These are phyloP conservation scores for Boletus patriciae DNA, from an alignment of 768 basidiomycete species.

Conservation along the genomic window DNA sequence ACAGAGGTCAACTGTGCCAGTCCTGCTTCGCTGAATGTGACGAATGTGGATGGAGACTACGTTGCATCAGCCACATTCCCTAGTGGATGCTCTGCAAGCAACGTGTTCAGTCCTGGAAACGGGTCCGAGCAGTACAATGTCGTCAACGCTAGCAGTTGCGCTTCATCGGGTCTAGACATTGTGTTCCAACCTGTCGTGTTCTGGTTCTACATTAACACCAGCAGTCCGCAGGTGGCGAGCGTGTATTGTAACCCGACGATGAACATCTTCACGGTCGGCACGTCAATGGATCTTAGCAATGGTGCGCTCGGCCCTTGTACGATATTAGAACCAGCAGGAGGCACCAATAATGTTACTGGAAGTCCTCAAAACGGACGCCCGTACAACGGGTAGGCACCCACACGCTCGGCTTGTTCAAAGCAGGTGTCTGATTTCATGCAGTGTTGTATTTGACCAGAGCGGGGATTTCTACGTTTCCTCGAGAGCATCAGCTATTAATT, in stretches of 20 bases:
- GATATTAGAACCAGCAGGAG: conserved; percentile 26
- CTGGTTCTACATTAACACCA: conserved; percentile 54
- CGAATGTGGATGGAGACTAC: conserved; percentile 29
- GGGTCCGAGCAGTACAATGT: conserved; percentile 54
- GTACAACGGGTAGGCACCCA: conserved; percentile 55
- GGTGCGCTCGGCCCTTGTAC: conserved; percentile 42
- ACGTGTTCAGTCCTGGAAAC: conserved; percentile 39
- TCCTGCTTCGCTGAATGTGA: conserved; percentile 34
- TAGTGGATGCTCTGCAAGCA: conserved; percentile 44
- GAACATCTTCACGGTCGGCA: conserved; percentile 42
- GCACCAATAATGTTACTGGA: conserved; percentile 54
- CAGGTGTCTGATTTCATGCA: conserved; percentile 16
- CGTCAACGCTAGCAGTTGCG: conserved; percentile 35
- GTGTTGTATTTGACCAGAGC: conserved; percentile 42
- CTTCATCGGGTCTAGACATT: conserved; percentile 32
- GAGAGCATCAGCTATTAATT: conserved; percentile 47
- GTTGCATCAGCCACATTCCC: conserved; percentile 46
- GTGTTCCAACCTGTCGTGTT: conserved; percentile 61
- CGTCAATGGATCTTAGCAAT: conserved; percentile 45
- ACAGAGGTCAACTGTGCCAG: conserved; percentile 50
- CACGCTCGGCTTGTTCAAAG: background rate
- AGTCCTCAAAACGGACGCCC: conserved; percentile 43
- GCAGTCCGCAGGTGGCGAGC: conserved; percentile 42
- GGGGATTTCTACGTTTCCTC: conserved; percentile 49
- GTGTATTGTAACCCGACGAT: conserved; percentile 62